Conservation (phyloP, 31 red algal species). For the Odonthalia washingtoniensis region DNA sequence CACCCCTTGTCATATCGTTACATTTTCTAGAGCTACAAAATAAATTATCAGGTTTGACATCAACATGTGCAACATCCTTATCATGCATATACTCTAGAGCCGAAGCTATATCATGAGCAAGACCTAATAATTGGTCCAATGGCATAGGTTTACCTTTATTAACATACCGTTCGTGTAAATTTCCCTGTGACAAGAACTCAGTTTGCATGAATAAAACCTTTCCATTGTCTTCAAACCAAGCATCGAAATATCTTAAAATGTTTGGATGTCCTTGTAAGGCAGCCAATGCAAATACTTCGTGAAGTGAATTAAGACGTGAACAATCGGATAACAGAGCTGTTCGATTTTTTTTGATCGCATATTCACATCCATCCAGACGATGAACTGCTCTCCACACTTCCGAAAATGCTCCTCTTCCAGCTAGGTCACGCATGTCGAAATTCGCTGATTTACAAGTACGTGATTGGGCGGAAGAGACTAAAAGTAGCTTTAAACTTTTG, state of each 20-base stretch:
- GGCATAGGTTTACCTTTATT: conserved; percentile 38
- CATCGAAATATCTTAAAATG: conserved; percentile 87
- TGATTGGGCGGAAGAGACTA: conserved; percentile 58
- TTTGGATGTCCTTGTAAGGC: conserved; percentile 82
- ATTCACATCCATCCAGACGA: conserved; percentile 87
- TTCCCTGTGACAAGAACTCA: conserved; percentile 62
- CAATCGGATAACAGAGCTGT: conserved; percentile 51
- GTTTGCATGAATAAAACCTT: conserved; percentile 69
- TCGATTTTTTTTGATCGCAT: conserved; percentile 86
- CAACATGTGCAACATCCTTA: conserved; percentile 84
- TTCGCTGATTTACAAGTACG: conserved; percentile 60
- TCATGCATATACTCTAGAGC: conserved; percentile 83
- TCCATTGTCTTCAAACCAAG: conserved; percentile 90
- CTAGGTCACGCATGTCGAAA: conserved; percentile 65
- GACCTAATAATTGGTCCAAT: conserved; percentile 37
- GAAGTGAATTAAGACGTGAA: conserved; percentile 62
- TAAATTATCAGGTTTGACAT: conserved; percentile 96
- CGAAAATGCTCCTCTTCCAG: conserved; percentile 85
- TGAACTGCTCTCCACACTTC: conserved; percentile 81
- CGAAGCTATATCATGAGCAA: conserved; percentile 65
- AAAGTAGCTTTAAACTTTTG: conserved; percentile 49
- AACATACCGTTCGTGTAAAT: conserved; percentile 53
- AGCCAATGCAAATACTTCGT: conserved; percentile 86
- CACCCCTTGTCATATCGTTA: too few species aligned
- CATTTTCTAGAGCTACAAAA: conserved; percentile 60